A percentile compares a stretch with the other conserved stretches of the same genome.
phyloP scores from a whole-genome alignment of 2,329 filamentous ascomycete species.

The Tolypocladium sp. region DNA sequence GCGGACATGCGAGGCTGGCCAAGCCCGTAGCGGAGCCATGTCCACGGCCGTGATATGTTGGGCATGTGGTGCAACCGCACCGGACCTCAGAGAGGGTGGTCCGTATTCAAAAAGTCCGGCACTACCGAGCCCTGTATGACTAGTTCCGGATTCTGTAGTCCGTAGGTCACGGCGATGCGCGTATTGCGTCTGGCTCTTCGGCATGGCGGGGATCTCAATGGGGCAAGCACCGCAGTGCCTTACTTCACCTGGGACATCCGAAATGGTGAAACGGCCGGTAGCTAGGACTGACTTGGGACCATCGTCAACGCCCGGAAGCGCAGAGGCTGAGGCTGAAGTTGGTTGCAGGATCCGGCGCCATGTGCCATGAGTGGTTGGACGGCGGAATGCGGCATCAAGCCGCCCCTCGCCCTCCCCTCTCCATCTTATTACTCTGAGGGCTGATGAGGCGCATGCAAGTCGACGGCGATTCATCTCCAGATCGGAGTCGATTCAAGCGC shows the following conservation, averaged over 20 bases:
- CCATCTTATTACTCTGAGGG: neutral
- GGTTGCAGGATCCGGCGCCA: neutral
- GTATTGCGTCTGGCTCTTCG: neutral
- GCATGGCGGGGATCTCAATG: neutral
- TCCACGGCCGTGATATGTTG: neutral
- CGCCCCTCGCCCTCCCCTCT: neutral
- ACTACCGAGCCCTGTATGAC: neutral
- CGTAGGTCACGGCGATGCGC: neutral
- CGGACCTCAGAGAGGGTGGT: neutral
- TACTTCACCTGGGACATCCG: neutral
- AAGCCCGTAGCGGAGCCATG: neutral
- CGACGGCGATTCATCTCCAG: neutral
- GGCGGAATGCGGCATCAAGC: neutral
- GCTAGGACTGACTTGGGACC: neutral
- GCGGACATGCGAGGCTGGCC: neutral
- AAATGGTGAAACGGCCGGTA: neutral
- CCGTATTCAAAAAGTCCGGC: neutral
- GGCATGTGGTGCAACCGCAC: neutral
- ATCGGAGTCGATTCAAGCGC: neutral
- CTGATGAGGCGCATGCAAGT: neutral
- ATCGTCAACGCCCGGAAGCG: neutral
- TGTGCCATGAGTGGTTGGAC: neutral
- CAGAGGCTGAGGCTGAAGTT: neutral
- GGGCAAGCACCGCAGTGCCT: neutral
- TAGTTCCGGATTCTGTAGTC: neutral